Evolutionary conservation across 306 rosid species (phyloP), one percentile per base, ranked within the genome.

Genomic region (Elaeagnus macrophylla): DNA sequence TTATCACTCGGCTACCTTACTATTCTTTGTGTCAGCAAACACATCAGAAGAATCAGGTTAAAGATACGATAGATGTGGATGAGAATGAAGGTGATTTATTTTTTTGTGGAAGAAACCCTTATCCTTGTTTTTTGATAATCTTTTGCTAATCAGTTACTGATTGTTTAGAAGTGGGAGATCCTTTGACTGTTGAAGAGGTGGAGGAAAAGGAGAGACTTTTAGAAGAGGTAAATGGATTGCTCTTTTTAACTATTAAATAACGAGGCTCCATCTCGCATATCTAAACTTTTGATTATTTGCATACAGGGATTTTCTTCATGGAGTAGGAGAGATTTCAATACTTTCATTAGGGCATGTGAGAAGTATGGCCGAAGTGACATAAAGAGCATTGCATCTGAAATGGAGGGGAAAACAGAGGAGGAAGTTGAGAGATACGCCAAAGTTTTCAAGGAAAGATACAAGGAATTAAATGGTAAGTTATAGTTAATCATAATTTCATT

Each of bases 331-430:
- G 99, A 91, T 75, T 91, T 91, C 63, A 91, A 87, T 71, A 83
- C 96, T 51, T 91, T 91, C 72, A 79, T 87, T 49, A 91, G 96
- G 79, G 99, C 96, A 54, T 91, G 99, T 69, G 99, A 91, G 79
- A 91, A 84, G 75, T 91, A 91, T 78, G 99, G 99, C 53, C 83
- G 99, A 65, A 75, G 69, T 65, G 97, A 91, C 69, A 84, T 86
- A 18, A 84, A 67, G 67, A 70, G 78, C 66, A 84, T 86, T 69
- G 95, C 91, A 64, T 79, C 85, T 16, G 97, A 91, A 73, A 84
- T 91, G 97, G 97, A 91, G 63, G 99, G 96, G 39, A 91, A 87
- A 84, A 74, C 87, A 20, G 95, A 84, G 50, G 97, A 80, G 67
- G 99, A 91, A 71, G 99, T 91, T 67, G 99, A 87, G 74, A 82